phyloP scores from a whole-genome alignment of 306 rosid species.

The Lathyrus sativus region DNA sequence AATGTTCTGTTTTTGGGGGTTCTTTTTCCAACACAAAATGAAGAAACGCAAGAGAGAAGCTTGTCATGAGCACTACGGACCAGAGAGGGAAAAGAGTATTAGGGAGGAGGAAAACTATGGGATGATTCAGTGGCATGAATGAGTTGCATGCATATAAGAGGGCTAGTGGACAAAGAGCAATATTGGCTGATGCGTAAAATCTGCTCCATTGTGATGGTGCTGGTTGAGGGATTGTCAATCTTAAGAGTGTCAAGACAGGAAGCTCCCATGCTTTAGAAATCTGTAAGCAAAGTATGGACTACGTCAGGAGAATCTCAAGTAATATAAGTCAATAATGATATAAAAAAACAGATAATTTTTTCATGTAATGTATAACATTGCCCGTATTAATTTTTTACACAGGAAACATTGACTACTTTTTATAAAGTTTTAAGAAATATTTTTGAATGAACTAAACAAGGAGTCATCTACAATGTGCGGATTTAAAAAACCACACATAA shows the following conservation, averaged over 20 bases:
- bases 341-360: constrained; percentile 6
- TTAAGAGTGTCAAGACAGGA: constrained; percentile 68
- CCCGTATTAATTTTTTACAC: neutral
- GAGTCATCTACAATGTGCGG: neutral
- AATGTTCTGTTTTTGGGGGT: constrained; percentile 83
- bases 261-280: constrained; percentile 68
- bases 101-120: constrained; percentile 81
- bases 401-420: constrained; percentile 4
- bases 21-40: constrained; percentile 69
- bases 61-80: constrained; percentile 67
- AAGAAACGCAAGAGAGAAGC: constrained; percentile 82
- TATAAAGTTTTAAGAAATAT: neutral
- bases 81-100: constrained; percentile 78
- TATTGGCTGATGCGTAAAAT: constrained; percentile 78
- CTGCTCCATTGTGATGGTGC: constrained; percentile 85
- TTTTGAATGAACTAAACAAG: constrained; percentile 15
- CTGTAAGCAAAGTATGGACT: constrained; percentile 44
- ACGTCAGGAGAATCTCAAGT: constrained; percentile 35
- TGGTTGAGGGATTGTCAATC: constrained; percentile 82
- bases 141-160: constrained; percentile 80
- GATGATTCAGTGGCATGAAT: constrained; percentile 67
- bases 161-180: constrained; percentile 75
- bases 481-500: neutral
- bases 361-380: constrained; percentile 16
- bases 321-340: constrained; percentile 20